phyloP scores from a whole-genome alignment of 495 filamentous ascomycete genomes.

The Neurospora sp. region DNA sequence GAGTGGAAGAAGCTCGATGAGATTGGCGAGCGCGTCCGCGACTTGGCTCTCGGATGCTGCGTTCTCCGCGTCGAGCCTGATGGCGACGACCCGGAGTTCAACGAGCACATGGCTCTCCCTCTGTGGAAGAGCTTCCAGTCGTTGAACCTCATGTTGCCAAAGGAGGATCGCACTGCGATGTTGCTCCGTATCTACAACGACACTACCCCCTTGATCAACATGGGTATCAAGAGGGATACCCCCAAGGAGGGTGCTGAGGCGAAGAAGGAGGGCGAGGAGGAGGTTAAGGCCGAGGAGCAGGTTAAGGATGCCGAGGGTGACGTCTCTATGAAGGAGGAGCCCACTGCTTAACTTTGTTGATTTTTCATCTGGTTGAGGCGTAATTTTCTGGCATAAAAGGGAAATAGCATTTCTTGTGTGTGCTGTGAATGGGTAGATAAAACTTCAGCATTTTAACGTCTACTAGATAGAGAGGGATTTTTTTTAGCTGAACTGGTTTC shows the following conservation, averaged over 20 bases:
- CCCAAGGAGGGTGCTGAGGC: constrained; percentile 13
- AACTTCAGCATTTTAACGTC: not conserved
- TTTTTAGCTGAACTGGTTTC: not conserved
- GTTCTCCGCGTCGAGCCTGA: constrained; percentile 72
- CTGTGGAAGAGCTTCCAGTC: constrained; percentile 82
- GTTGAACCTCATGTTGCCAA: constrained; percentile 92
- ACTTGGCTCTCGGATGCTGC: constrained; percentile 84
- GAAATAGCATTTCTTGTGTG: not conserved
- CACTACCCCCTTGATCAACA: constrained; percentile 57
- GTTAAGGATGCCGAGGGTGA: not conserved
- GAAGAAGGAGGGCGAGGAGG: constrained; percentile 15
- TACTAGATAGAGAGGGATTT: not conserved
- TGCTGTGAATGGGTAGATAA: not conserved
- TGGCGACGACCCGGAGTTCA: constrained; percentile 57
- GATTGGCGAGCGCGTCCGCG: constrained; percentile 72
- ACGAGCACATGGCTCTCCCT: constrained; percentile 74
- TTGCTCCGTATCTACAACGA: constrained; percentile 86
- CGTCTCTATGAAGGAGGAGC: not conserved
- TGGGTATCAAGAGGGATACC: constrained; percentile 34
- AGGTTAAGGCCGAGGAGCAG: not conserved
- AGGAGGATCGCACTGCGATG: constrained; percentile 91
- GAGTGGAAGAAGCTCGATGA: constrained; percentile 72
- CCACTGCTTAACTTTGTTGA: not conserved
- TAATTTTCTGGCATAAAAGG: not conserved
- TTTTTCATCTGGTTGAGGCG: not conserved